Evolutionary conservation across 352 stramenopile species (phyloP), one percentile per base, ranked within the genome.

Genomic region (Plasmopara halstedii): DNA sequence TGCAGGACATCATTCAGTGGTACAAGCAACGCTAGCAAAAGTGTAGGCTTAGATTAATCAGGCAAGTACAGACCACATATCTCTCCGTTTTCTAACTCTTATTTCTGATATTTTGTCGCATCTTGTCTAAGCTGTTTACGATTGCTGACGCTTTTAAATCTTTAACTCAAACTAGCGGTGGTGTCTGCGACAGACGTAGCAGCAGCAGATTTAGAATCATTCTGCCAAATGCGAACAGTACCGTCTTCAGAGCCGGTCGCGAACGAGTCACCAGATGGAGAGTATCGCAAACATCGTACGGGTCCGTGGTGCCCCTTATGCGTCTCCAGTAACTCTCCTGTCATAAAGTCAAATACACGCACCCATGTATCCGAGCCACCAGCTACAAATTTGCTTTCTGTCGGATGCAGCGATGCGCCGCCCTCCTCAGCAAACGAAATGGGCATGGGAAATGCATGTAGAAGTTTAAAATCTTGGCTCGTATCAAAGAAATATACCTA

Each of bases 251-350:
- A 98, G 17, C 95, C 96, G 10, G 92, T 98, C 4, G 94, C 95
- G 66, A 97, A 98, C 18, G 76, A 94, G 50, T 92, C 80, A 20
- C 95, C 96, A 48, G 66, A 78, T 5, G 96, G 95, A 18, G 82
- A 66, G 78, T 98, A 99, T 32, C 95, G 83, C 53, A 99, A 61
- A 87, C 95, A 99, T 47, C 95, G 77, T 58, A 99, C 88, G 9
- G 96, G 95, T 4, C 96, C 96, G 59, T 98, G 95, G 74, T 99
- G 96, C 50, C 96, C 95, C 72, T 98, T 98, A 70, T 98, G 87
- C 57, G 83, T 97, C 70, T 98, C 88, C 13, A 98, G 63, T 55
- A 98, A 53, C 47, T 95, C 67, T 6, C 95, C 94, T 1, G 75
- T 93, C 10, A 79, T 51, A 54, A 80, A 95, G 61, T 98, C 89